These are phyloP conservation scores for Teunomyces barrocoloradensis DNA, from an alignment of 805 yeast species.

Conservation along the genomic window DNA sequence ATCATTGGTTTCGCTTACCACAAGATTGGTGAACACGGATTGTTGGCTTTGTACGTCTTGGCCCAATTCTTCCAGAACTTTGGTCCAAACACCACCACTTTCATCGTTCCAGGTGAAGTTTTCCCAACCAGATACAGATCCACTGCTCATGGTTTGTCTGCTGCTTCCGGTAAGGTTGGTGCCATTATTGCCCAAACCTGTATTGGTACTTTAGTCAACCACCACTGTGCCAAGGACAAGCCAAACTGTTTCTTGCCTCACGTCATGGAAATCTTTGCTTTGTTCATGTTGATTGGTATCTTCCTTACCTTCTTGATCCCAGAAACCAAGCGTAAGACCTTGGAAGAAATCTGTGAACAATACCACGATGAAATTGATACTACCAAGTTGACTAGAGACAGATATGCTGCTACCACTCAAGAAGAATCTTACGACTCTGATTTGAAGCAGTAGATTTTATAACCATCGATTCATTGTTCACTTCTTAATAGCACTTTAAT, in stretches of 20 bases:
- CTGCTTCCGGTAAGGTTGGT: conserved; percentile 90
- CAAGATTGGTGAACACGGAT: conserved; percentile 62
- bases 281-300: conserved; percentile 84
- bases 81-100: conserved; percentile 92
- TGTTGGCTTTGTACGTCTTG: conserved; percentile 73
- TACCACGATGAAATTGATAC: conserved; percentile 74
- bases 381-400: conserved; percentile 39
- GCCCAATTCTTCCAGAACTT: conserved; percentile 88
- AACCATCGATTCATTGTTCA: background rate
- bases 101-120: conserved; percentile 86
- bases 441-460: conserved; percentile 5
- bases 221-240: conserved; percentile 63
- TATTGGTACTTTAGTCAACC: conserved; percentile 79
- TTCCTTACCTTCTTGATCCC: conserved; percentile 67
- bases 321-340: conserved; percentile 88
- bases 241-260: conserved; percentile 81
- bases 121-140: conserved; percentile 96
- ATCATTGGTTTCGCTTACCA: conserved; percentile 81
- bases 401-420: conserved; percentile 29
- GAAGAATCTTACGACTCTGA: conserved; percentile 38
- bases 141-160: conserved; percentile 92
- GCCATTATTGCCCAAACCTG: conserved; percentile 90
- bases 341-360: conserved; percentile 78
- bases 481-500: background rate
- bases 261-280: conserved; percentile 90